Percentiles rank a stretch among this genome's conserved stretches.
These are phyloP conservation scores for Stachybotrys elegans DNA, from an alignment of 2,329 filamentous ascomycete genomes.

Conservation along the genomic window DNA sequence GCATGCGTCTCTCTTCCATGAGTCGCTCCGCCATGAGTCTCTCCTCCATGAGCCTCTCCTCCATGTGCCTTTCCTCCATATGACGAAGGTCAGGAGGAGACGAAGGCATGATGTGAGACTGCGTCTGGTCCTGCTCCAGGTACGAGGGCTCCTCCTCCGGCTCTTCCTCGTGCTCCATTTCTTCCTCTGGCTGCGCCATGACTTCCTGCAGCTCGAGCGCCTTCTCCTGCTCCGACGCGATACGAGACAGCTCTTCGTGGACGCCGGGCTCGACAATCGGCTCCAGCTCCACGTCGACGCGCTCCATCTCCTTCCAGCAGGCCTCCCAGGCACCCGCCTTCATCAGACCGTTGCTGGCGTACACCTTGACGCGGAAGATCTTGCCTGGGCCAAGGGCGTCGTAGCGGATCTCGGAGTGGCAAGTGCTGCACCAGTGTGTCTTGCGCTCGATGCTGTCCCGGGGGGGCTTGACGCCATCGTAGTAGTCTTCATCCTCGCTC, in stretches of 20 bases:
- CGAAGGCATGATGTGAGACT: constrained; percentile 4
- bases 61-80: no score
- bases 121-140: constrained; percentile 7
- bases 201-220: constrained; percentile 29
- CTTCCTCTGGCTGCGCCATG: constrained; percentile 27
- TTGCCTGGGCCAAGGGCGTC: constrained; percentile 49
- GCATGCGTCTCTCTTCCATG: no score
- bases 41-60: no score
- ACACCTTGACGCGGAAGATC: constrained; percentile 78
- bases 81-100: constrained; percentile 7
- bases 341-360: constrained; percentile 93
- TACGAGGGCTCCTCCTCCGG: constrained; percentile 15
- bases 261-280: constrained; percentile 60
- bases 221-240: constrained; percentile 42
- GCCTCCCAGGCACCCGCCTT: constrained; percentile 85
- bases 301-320: constrained; percentile 96
- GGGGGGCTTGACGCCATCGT: constrained; percentile 19
- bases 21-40: no score
- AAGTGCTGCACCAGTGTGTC: constrained; percentile 53
- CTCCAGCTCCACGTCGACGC: constrained; percentile 90
- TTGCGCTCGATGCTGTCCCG: constrained; percentile 20
- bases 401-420: constrained; percentile 48
- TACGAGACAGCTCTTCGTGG: constrained; percentile 55
- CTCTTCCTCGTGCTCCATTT: constrained; percentile 16
- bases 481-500: constrained; percentile 39